Evolutionary conservation across 495 filamentous ascomycete genomes (phyloP).

Genomic region (Platismatia glauca): DNA sequence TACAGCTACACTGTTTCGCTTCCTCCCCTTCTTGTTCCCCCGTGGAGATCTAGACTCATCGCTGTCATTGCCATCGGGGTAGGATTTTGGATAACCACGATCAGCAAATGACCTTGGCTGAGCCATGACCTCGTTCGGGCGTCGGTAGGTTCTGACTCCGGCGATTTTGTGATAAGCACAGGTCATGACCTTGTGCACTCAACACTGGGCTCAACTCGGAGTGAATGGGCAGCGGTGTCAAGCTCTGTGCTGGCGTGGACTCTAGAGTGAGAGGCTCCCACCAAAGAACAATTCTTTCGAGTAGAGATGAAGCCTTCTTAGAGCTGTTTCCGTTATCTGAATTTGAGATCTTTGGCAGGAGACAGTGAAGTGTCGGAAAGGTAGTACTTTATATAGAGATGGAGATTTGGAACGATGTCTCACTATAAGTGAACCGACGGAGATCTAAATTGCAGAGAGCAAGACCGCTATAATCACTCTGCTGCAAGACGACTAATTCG

Average conservation of each 20-base stretch:
- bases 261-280: not conserved
- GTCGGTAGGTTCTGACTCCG: conserved; percentile 4
- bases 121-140: conserved; percentile 9
- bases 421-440: conserved; percentile 2
- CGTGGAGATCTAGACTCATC: conserved; percentile 10
- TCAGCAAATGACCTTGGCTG: conserved; percentile 6
- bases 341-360: not conserved
- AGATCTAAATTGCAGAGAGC: not conserved
- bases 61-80: conserved; percentile 11
- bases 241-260: not conserved
- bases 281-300: not conserved
- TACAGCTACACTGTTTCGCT: conserved; percentile 63
- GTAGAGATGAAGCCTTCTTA: not conserved
- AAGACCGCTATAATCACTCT: not conserved
- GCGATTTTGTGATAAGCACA: conserved; percentile 3
- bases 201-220: not conserved
- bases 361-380: not conserved
- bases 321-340: not conserved
- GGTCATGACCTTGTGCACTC: conserved; percentile 11
- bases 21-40: conserved; percentile 26
- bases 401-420: conserved; percentile 2
- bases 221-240: not conserved
- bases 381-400: not conserved
- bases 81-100: conserved; percentile 12
- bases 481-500: conserved; percentile 9